Evolutionary conservation across 192 early-diverging fungal species (phyloP).

Genomic region (Thamnidium elegans): DNA sequence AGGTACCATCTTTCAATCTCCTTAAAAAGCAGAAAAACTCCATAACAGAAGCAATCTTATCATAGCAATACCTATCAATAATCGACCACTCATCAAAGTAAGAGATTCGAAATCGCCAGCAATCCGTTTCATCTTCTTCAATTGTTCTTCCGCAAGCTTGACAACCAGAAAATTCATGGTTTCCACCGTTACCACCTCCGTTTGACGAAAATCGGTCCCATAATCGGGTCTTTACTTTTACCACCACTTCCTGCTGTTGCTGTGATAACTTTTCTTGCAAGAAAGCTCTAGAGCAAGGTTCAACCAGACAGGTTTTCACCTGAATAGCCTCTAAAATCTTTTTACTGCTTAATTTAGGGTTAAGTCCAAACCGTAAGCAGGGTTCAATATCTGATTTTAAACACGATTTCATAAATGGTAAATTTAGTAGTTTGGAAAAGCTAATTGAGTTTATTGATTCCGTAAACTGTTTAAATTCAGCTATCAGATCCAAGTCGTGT

Average conservation of each 20-base stretch:
- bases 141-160: constrained; percentile 48
- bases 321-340: constrained; percentile 84
- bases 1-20: constrained; percentile 78
- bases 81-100: constrained; percentile 64
- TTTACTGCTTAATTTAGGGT: constrained; percentile 77
- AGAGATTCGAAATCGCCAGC: constrained; percentile 64
- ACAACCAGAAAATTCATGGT: constrained; percentile 28
- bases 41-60: constrained; percentile 81
- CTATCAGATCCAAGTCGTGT: constrained; percentile 68
- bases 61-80: constrained; percentile 77
- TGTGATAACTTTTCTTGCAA: constrained; percentile 39
- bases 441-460: constrained; percentile 57
- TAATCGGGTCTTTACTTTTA: constrained; percentile 37
- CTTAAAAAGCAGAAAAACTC: constrained; percentile 91
- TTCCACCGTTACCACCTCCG: constrained; percentile 28
- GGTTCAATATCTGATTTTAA: constrained; percentile 80
- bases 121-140: constrained; percentile 28
- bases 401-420: constrained; percentile 81
- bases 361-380: constrained; percentile 54
- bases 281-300: constrained; percentile 57
- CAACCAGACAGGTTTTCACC: constrained; percentile 79
- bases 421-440: constrained; percentile 62
- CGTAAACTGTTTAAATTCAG: constrained; percentile 86
- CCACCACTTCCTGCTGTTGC: no score
- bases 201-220: constrained; percentile 42